Evolutionary conservation across 768 basidiomycete genomes (phyloP).

Genomic region (Clitopilus hobsonii): DNA sequence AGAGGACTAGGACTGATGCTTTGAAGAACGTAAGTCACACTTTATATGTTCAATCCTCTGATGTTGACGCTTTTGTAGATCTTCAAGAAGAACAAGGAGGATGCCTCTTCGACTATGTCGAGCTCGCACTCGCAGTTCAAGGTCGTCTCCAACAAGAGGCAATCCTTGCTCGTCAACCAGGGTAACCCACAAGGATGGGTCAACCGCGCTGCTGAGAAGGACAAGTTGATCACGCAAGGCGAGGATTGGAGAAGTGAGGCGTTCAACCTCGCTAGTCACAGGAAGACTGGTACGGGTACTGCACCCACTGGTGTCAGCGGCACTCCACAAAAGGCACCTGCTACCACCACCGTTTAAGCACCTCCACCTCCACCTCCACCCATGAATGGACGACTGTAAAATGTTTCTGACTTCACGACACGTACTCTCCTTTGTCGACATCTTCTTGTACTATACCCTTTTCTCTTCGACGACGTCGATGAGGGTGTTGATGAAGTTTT

Average conservation of each 20-base stretch:
- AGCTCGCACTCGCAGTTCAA: conserved; percentile 52
- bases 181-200: conserved; percentile 74
- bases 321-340: background rate
- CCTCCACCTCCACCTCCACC: too few species aligned
- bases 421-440: conserved; percentile 5
- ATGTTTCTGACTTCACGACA: background rate
- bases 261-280: conserved; percentile 13
- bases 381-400: background rate
- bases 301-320: background rate
- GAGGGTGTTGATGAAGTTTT: background rate
- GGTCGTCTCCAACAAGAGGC: conserved; percentile 66
- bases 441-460: background rate
- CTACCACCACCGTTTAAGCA: background rate
- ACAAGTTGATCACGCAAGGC: conserved; percentile 23
- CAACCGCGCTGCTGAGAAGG: conserved; percentile 46
- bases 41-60: background rate
- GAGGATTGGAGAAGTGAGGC: conserved; percentile 41
- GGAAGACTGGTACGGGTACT: background rate
- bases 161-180: conserved; percentile 58
- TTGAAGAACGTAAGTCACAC: conserved; percentile 49
- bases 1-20: conserved; percentile 35
- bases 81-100: conserved; percentile 54
- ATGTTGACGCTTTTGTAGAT: conserved; percentile 29
- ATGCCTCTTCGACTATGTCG: conserved; percentile 20
- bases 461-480: too few species aligned